Conservation (phyloP, 1,284 basidiomycete species). For the Kwoniella shivajii region DNA sequence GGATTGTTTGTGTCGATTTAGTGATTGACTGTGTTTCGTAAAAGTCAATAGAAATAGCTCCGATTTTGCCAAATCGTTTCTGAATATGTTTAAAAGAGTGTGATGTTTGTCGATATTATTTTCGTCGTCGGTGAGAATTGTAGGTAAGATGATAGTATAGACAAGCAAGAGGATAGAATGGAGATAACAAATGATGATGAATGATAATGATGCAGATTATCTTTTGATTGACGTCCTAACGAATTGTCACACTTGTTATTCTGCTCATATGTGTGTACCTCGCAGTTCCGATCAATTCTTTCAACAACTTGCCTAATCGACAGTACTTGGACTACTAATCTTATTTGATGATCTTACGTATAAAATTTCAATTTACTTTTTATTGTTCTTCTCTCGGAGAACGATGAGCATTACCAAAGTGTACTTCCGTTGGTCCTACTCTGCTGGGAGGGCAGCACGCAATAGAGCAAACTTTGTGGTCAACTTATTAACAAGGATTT, state of each 20-base stretch:
- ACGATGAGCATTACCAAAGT: not conserved
- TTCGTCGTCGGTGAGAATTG: not conserved
- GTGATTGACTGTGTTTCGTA: no score
- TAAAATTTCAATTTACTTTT: not conserved
- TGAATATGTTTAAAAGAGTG: no score
- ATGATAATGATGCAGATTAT: no score
- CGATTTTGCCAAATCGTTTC: no score
- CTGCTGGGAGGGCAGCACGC: no score
- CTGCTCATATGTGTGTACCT: not conserved
- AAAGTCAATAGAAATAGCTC: no score
- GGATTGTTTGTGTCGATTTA: constrained; percentile 7
- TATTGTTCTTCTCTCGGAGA: not conserved
- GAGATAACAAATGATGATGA: not conserved
- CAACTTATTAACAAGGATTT: no score
- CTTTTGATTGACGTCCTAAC: no score
- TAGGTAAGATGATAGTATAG: not conserved
- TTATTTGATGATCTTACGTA: constrained; percentile 11
- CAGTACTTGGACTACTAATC: no score
- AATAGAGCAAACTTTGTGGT: no score
- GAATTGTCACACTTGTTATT: not conserved
- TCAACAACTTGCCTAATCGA: no score
- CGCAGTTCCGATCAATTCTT: not conserved
- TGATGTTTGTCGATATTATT: not conserved
- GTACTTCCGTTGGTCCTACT: no score
- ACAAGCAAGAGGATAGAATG: not conserved